These are phyloP conservation scores for Alopecurus myosuroides DNA, from an alignment of 176 grass and related monocot species.

Conservation along the genomic window DNA sequence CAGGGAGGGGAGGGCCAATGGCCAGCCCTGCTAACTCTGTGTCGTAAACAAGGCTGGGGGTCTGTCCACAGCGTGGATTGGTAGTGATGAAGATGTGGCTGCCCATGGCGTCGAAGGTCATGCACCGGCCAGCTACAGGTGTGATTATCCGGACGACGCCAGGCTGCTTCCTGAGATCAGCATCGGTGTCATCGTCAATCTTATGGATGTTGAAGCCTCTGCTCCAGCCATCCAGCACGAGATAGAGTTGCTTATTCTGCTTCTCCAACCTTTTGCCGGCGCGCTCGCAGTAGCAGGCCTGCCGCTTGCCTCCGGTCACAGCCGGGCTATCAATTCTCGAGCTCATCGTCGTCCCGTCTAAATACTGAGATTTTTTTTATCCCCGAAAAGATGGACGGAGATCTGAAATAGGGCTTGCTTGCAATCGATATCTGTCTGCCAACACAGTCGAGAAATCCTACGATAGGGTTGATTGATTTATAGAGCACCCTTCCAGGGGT, in stretches of 20 bases:
- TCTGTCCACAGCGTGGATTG: neutral
- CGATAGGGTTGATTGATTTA: neutral
- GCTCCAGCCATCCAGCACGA: neutral
- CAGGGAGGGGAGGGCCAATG: neutral
- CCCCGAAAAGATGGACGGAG: neutral
- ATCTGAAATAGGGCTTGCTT: neutral
- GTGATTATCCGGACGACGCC: neutral
- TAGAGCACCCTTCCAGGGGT: neutral
- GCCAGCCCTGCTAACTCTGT: neutral
- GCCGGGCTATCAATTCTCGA: neutral
- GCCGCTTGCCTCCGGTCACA: neutral
- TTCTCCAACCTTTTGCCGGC: neutral
- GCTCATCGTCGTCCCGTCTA: neutral
- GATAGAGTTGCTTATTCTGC: neutral
- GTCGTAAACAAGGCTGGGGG: neutral
- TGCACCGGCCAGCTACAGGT: neutral
- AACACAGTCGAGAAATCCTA: neutral
- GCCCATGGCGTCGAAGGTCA: neutral
- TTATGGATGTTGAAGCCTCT: neutral
- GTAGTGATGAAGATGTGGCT: neutral
- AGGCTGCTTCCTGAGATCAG: neutral
- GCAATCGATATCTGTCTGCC: neutral
- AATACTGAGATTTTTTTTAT: neutral
- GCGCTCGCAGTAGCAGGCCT: neutral
- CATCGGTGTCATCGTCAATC: neutral